Evolutionary conservation across 352 stramenopile species (phyloP).

Genomic region (Phytopythium cucurbitacearum): DNA sequence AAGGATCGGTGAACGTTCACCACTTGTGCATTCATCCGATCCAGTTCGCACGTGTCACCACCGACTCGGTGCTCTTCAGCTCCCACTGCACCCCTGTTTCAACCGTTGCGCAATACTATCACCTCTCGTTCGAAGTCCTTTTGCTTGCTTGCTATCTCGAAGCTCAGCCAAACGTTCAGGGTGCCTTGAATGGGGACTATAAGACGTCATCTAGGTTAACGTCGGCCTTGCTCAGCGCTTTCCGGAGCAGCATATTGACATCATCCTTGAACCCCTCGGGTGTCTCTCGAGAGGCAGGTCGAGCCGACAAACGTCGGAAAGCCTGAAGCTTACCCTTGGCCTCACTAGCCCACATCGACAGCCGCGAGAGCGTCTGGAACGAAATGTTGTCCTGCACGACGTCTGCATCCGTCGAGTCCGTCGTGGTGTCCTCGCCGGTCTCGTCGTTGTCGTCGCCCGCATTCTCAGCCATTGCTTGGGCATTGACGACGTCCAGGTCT

Average conservation of each 20-base stretch:
- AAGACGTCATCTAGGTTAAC: constrained; percentile 29
- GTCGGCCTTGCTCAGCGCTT: constrained; percentile 52
- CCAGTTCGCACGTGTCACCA: no score
- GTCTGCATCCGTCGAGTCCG: constrained; percentile 12
- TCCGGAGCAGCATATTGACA: constrained; percentile 29
- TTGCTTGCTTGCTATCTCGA: background rate
- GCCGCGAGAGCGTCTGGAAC: constrained; percentile 49
- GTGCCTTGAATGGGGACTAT: constrained; percentile 7
- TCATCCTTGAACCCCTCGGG: constrained; percentile 35
- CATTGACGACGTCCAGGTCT: constrained; percentile 4
- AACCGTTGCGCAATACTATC: no score
- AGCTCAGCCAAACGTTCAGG: no score
- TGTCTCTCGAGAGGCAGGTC: background rate
- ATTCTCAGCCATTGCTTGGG: background rate
- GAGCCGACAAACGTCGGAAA: constrained; percentile 3
- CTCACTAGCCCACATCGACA: constrained; percentile 55
- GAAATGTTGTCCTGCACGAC: constrained; percentile 49
- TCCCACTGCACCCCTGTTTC: no score
- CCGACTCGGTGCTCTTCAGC: no score
- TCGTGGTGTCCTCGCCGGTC: constrained; percentile 9
- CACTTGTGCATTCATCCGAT: no score
- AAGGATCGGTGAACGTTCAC: no score
- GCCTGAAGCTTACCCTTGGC: constrained; percentile 46
- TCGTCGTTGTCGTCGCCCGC: constrained; percentile 29
- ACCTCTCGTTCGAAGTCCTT: background rate